phyloP scores from a whole-genome alignment of 2,329 filamentous ascomycete species.

The Didymella arachidicola region DNA sequence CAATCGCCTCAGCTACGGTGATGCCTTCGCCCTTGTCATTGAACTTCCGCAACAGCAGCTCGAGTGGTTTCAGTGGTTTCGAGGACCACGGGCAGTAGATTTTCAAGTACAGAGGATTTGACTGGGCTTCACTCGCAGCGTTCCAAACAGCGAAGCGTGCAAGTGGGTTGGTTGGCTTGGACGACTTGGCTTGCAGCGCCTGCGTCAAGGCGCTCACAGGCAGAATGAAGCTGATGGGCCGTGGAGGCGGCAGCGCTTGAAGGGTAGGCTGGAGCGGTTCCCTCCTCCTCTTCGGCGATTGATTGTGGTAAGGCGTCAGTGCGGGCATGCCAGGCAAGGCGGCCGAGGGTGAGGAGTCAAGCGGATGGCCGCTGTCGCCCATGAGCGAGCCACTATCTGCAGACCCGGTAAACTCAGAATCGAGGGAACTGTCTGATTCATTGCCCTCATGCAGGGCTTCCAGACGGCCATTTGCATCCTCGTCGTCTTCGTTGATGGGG shows the following conservation, averaged over 20 bases:
- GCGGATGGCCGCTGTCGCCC: slow-evolving; percentile 67
- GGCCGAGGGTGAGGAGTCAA: slow-evolving; percentile 62
- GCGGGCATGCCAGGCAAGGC: slow-evolving; percentile 53
- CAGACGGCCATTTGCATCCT: slow-evolving; percentile 38
- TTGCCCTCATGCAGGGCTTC: slow-evolving; percentile 53
- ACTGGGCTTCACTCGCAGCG: slow-evolving; percentile 74
- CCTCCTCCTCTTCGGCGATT: slow-evolving; percentile 69
- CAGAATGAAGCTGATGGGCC: slow-evolving; percentile 74
- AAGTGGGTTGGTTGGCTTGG: slow-evolving; percentile 74
- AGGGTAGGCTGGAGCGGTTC: slow-evolving; percentile 60
- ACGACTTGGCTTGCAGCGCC: slow-evolving; percentile 74
- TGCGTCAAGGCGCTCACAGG: slow-evolving; percentile 76
- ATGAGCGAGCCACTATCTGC: slow-evolving; percentile 74
- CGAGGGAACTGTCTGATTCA: slow-evolving; percentile 51
- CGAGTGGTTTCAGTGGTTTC: slow-evolving; percentile 69
- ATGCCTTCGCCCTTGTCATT: slow-evolving; percentile 75
- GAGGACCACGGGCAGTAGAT: slow-evolving; percentile 79
- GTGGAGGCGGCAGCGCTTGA: slow-evolving; percentile 73
- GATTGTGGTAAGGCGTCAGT: slow-evolving; percentile 52
- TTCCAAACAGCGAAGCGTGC: slow-evolving; percentile 79
- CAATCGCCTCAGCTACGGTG: slow-evolving; percentile 82
- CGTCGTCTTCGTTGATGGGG: slow-evolving; percentile 60
- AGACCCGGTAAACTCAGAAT: slow-evolving; percentile 52
- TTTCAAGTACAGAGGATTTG: slow-evolving; percentile 75
- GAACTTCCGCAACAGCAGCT: slow-evolving; percentile 74